Evolutionary conservation across 805 yeast species (phyloP).

Genomic region (Metschnikowia reukaufii): DNA sequence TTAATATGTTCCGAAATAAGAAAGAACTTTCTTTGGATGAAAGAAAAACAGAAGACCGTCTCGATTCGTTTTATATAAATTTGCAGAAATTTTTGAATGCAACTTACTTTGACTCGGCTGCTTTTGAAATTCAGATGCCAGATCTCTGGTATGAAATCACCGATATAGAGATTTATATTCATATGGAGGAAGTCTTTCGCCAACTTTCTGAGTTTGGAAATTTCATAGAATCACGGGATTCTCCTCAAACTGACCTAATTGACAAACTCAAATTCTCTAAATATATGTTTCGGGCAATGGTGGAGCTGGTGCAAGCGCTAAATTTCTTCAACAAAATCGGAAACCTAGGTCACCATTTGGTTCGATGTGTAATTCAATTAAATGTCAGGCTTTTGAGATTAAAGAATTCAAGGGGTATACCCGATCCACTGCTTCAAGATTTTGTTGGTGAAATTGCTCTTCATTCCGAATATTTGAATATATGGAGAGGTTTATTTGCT

Average conservation of each 20-base stretch:
- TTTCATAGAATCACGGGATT: no score
- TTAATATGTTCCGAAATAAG: no score
- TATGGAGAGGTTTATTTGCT: not conserved
- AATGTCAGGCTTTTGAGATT: not conserved
- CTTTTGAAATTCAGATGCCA: no score
- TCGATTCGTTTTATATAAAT: no score
- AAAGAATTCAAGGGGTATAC: not conserved
- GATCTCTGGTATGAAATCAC: no score
- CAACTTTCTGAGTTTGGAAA: not conserved
- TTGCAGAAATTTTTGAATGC: no score
- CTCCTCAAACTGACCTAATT: not conserved
- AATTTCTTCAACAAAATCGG: not conserved
- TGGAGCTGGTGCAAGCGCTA: not conserved
- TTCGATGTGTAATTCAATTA: not conserved
- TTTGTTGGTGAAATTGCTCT: not conserved
- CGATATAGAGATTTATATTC: no score
- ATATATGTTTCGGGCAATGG: constrained; percentile 2
- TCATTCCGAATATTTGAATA: not conserved
- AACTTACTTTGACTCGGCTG: no score
- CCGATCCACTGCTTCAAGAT: not conserved
- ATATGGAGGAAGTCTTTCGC: not conserved
- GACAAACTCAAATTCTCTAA: not conserved
- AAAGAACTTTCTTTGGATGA: no score
- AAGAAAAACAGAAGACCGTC: no score
- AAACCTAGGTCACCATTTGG: not conserved